These are phyloP conservation scores for Tylopilus cervinicoccineus DNA, from an alignment of 768 basidiomycete species.

Conservation along the genomic window DNA sequence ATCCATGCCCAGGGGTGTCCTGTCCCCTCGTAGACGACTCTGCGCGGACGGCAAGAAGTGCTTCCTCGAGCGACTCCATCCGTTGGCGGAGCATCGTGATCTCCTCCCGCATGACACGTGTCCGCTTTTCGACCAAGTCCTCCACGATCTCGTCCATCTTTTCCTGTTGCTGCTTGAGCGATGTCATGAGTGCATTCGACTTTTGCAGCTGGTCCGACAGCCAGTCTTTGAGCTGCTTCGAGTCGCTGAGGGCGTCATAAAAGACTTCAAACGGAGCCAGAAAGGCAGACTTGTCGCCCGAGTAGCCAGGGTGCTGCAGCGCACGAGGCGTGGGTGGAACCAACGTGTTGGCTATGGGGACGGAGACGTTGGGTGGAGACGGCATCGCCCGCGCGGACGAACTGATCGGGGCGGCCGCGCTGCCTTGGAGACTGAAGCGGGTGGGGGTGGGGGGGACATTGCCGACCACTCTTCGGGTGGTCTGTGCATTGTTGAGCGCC, in stretches of 20 bases:
- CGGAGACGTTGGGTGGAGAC: constrained; percentile 55
- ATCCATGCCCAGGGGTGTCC: constrained; percentile 12
- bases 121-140: constrained; percentile 55
- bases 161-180: constrained; percentile 58
- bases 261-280: constrained; percentile 79
- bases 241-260: constrained; percentile 81
- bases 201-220: constrained; percentile 68
- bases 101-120: constrained; percentile 58
- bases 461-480: constrained; percentile 47
- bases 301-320: constrained; percentile 55
- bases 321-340: constrained; percentile 70
- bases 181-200: constrained; percentile 51
- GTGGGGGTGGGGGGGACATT: constrained; percentile 75
- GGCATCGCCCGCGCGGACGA: constrained; percentile 32
- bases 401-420: constrained; percentile 17
- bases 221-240: constrained; percentile 74
- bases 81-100: constrained; percentile 54
- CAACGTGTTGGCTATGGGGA: constrained; percentile 63
- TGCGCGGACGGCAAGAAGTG: constrained; percentile 29
- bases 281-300: constrained; percentile 70
- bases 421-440: constrained; percentile 45
- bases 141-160: constrained; percentile 57
- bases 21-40: constrained; percentile 17
- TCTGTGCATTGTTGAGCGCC: constrained; percentile 40
- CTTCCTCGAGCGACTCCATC: constrained; percentile 66